A percentile compares a stretch with the other conserved stretches of the same genome.
phyloP scores from a whole-genome alignment of 108 stramenopile species.

The Seminavis robusta region DNA sequence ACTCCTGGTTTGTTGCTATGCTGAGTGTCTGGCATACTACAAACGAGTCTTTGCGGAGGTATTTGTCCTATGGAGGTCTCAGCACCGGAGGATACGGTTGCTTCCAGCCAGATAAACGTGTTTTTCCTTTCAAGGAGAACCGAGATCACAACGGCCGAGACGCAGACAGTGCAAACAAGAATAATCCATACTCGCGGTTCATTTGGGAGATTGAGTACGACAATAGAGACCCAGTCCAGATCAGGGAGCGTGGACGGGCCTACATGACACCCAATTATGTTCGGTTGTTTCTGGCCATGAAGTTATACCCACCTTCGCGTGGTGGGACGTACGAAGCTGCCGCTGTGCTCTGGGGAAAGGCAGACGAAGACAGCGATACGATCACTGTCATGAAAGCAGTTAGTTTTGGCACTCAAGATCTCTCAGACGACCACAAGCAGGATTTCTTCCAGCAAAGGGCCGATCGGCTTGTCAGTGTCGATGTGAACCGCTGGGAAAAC shows the following conservation, averaged over 20 bases:
- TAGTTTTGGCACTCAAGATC: slow-evolving; percentile 1
- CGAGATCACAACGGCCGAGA: too few relatives aligned
- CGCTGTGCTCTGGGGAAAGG: background rate
- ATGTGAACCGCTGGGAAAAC: too few relatives aligned
- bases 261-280: background rate
- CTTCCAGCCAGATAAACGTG: too few relatives aligned
- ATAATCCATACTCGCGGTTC: too few relatives aligned
- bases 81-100: too few relatives aligned
- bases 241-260: background rate
- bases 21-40: too few relatives aligned
- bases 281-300: slow-evolving; percentile 1
- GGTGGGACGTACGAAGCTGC: background rate
- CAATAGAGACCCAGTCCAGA: background rate
- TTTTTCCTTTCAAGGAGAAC: too few relatives aligned
- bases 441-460: background rate
- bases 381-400: slow-evolving; percentile 1
- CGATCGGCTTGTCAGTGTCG: too few relatives aligned
- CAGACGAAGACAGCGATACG: slow-evolving; percentile 1
- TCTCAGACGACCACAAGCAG: slow-evolving; percentile 1
- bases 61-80: too few relatives aligned
- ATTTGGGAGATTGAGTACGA: background rate
- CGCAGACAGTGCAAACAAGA: too few relatives aligned
- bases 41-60: too few relatives aligned
- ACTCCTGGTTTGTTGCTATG: slow-evolving; percentile 1
- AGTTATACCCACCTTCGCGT: slow-evolving; percentile 1